Evolutionary conservation across 192 early-diverging fungal species (phyloP), one percentile per base, ranked within the genome.

Genomic region (Entomortierella lignicola): DNA sequence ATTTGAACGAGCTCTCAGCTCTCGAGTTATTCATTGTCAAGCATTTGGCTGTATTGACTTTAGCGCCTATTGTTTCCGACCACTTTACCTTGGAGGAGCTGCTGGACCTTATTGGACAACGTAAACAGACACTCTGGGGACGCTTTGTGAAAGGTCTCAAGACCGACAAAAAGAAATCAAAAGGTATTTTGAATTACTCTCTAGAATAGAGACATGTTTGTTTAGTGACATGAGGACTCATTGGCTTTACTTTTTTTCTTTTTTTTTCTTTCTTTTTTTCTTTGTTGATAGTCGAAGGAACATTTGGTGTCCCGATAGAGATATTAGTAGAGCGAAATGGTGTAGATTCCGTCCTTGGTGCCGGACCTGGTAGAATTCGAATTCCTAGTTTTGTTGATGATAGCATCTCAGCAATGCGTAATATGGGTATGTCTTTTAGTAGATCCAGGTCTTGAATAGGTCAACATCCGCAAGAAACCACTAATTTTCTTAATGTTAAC

Each of bases 271-370:
- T 47, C 48, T 56, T 59, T 41, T 26, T 61, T 2, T 48, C 39
- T 39, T 41, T 43, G 25, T 53, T 8, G 32, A 11, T 61, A 79
- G 75, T 70, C 0, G 75, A 89, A 39, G 94, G 93, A 7, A 98
- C 95, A 1, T 99, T 99, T 88, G 97, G 97, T 41, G 93, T 95
- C 7, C 87, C 94, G 15, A 77, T 99, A 23, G 96, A 98, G 53
- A 81, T 87, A 10, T 85, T 99, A 30, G 87, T 96, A 12, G 92
- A 97, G 66, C 83, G 90, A 41, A 90, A 94, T 60, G 94, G 95
- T 13, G 89, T 94, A 3, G 93, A 95, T 57, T 93, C 94, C 6
- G 87, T 89, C 7, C 82, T 91, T 58, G 92, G 82, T 21, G 89
- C 77, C 62, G 91, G 87, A 37, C 89, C 87, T 50, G 88, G 90